A percentile compares a stretch with the other conserved stretches of the same genome.
Conservation (phyloP, 2,329 filamentous ascomycete genomes). For the Aspergillus cejpii region DNA sequence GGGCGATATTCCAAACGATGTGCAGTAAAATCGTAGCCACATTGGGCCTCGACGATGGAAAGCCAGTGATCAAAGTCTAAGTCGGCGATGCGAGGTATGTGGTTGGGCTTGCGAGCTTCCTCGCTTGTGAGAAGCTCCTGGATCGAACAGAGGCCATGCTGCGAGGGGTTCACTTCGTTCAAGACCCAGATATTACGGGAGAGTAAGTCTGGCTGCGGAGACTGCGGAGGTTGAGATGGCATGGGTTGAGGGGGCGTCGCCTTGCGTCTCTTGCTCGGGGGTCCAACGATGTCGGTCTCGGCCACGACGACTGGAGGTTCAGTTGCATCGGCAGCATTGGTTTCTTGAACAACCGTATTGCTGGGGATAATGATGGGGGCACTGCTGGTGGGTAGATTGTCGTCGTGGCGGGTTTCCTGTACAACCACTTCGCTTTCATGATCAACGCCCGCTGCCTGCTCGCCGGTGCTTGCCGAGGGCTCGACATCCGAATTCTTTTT, state of each 20-base stretch:
- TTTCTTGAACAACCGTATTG: background rate
- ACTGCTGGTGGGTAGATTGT: background rate
- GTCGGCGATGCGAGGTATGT: background rate
- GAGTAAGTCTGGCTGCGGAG: background rate
- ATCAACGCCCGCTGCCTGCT: background rate
- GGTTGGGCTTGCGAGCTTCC: background rate
- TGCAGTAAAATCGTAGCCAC: constrained; percentile 2
- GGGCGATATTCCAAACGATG: constrained; percentile 6
- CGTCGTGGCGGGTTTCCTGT: background rate
- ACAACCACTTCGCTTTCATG: background rate
- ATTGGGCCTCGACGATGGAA: background rate
- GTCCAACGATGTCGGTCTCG: background rate
- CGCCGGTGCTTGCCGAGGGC: background rate
- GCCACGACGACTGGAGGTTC: background rate
- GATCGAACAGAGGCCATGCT: constrained; percentile 2
- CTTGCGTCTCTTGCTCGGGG: background rate
- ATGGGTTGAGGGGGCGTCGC: background rate
- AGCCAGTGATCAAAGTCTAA: constrained; percentile 5
- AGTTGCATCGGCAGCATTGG: background rate
- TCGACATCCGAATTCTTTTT: background rate
- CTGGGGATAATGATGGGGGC: background rate
- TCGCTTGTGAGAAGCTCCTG: background rate
- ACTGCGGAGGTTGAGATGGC: background rate
- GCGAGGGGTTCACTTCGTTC: background rate
- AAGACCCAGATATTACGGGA: constrained; percentile 4